Base-by-base conservation (phyloP, 2,329 filamentous ascomycete species). In the Phaeosphaeriaceae sp. region DNA sequence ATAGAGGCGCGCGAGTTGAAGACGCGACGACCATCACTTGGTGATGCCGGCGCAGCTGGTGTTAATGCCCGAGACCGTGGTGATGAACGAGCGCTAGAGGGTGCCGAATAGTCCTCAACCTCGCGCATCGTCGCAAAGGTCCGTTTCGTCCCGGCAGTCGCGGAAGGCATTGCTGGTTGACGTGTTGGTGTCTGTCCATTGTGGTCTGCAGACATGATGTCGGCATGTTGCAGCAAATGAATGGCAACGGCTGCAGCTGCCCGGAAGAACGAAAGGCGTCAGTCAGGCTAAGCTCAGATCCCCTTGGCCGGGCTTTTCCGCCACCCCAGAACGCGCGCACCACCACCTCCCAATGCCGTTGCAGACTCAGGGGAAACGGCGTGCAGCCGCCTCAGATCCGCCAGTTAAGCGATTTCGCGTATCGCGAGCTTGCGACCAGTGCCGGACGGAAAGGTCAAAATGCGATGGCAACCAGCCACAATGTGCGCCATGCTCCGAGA, bases 381-480 rank as follows among this genome's bases (percentile, higher is more conserved):
- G 63, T 41, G 25, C 58, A 41, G 49, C 51, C n/a, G 51, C 62
- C 24, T 56, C 56, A 51, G 62, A 65, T 54, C 67, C 27, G 31
- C 67, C 58, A 40, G 63, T 58, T 60, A 70, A 89, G 71, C 82
- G 87, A 46, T 87, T 88, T 68, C 81, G 88, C 51, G 88, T 90
- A 3, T 89, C 88, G 17, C 81, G 88, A 57, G 89, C 88, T 21
- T 91, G 88, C 75, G 88, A 91, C 67, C 86, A 86, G 62, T 91
- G 89, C 69, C 83, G 88, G 48, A 82, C 82, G 7, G 86, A 86
- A 45, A 84, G 88, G 58, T 89, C 91, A 74, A 91, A 89, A 70
- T 92, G 90, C 75, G 89, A 92, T 67, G 90, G 89, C 19, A 81
- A 81, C 9, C 86, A 87, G 62, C 89, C 89, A 5, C 79, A 81